Percentiles rank a stretch among this genome's conserved stretches.
Evolutionary conservation across 176 grass and related monocot genomes (phyloP).

Genomic region (Stipa capillata): DNA sequence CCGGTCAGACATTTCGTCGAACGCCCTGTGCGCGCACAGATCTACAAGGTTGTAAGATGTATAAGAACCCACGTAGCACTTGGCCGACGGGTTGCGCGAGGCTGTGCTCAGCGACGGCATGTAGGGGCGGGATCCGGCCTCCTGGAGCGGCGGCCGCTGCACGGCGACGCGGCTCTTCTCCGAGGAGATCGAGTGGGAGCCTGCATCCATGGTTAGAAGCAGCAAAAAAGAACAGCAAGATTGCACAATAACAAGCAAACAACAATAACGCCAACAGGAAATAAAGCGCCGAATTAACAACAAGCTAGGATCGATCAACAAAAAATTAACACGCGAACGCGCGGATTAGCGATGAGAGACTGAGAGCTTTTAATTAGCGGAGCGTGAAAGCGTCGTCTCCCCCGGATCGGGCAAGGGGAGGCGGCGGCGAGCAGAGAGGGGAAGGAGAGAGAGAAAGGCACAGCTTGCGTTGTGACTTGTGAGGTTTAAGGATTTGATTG

Average conservation of each 20-base stretch:
- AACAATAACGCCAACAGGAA: no score
- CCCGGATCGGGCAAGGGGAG: constrained; percentile 19
- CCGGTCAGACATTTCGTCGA: neutral
- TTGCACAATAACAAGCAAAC: no score
- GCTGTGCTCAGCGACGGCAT: constrained; percentile 22
- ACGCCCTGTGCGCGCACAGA: neutral
- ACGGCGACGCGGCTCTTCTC: neutral
- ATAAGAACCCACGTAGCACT: constrained; percentile 12
- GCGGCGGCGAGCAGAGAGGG: neutral
- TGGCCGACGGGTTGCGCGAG: constrained; percentile 14
- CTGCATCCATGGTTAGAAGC: neutral
- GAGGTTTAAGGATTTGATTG: neutral
- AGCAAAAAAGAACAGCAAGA: no score
- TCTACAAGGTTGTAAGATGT: neutral
- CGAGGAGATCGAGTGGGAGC: neutral
- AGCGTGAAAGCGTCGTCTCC: neutral
- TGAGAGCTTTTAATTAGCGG: constrained; percentile 1
- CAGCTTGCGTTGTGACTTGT: constrained; percentile 19
- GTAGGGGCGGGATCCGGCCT: constrained; percentile 22
- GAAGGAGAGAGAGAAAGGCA: neutral
- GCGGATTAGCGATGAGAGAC: no score
- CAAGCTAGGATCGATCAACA: neutral
- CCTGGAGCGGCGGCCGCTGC: constrained; percentile 26
- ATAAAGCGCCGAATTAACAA: neutral
- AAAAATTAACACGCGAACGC: neutral